Conservation (phyloP, 2,329 filamentous ascomycete species). For the Fusarium sublunatum region DNA sequence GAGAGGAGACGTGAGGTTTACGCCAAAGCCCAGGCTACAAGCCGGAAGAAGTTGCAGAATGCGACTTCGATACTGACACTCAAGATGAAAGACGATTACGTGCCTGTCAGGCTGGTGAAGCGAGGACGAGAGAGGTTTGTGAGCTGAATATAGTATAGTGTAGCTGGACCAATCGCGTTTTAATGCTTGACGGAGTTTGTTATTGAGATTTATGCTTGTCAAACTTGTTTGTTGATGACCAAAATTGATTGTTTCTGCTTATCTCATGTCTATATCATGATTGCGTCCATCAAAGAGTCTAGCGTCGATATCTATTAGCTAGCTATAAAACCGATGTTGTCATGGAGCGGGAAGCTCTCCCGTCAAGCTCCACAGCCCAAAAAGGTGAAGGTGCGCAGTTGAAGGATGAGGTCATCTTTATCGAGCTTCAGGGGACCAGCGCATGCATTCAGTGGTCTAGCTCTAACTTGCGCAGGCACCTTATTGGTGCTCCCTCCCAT, state of each 20-base stretch:
- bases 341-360: background rate
- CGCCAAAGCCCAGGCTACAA: constrained; percentile 67
- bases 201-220: too few species aligned
- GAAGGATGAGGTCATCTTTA: constrained; percentile 10
- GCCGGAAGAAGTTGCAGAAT: constrained; percentile 62
- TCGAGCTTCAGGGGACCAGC: constrained; percentile 22
- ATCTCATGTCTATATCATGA: constrained; percentile 6
- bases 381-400: background rate
- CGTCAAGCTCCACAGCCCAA: constrained; percentile 8
- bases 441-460: constrained; percentile 6
- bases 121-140: constrained; percentile 77
- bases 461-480: background rate
- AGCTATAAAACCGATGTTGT: background rate
- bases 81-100: constrained; percentile 71
- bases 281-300: background rate
- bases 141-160: constrained; percentile 48
- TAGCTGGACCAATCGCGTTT: background rate
- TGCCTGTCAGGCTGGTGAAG: constrained; percentile 75
- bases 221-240: too few species aligned
- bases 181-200: too few species aligned
- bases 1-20: constrained; percentile 66
- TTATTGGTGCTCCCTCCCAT: constrained; percentile 11
- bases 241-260: background rate
- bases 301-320: background rate
- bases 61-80: constrained; percentile 76